These are phyloP conservation scores for Serendipita sp. DNA, from an alignment of 768 basidiomycete genomes.

Conservation along the genomic window DNA sequence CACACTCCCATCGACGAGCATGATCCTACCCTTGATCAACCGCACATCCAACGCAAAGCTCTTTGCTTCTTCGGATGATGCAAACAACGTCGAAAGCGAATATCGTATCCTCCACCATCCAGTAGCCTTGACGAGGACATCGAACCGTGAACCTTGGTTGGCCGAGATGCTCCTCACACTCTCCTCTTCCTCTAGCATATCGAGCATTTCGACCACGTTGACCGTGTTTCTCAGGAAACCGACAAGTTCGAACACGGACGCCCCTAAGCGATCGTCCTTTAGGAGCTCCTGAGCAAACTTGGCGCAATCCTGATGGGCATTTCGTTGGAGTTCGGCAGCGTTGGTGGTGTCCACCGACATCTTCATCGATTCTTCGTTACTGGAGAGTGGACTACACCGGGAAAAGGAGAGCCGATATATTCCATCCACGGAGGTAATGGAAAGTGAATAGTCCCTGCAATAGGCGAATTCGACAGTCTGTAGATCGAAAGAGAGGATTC, in stretches of 20 bases:
- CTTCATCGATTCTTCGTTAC: background rate
- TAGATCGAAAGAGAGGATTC: slow-evolving; percentile 77
- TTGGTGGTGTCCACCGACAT: background rate
- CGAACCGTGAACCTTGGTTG: background rate
- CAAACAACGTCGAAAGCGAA: background rate
- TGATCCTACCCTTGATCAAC: background rate
- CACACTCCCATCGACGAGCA: slow-evolving; percentile 3
- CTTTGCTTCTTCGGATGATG: background rate
- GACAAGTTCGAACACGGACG: background rate
- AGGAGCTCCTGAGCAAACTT: background rate
- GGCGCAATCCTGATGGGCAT: background rate
- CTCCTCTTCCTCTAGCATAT: background rate
- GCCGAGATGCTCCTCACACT: background rate
- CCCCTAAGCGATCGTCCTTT: background rate
- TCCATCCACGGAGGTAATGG: slow-evolving; percentile 15
- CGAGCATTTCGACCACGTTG: background rate
- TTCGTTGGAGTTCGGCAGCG: background rate
- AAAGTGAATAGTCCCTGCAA: slow-evolving; percentile 13
- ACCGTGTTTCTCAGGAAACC: background rate
- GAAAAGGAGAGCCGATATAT: slow-evolving; percentile 19
- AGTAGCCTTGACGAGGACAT: background rate
- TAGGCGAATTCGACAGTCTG: slow-evolving; percentile 88
- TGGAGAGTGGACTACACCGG: background rate
- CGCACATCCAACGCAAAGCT: background rate
- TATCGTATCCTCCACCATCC: slow-evolving; percentile 1